A percentile compares a stretch with the other conserved stretches of the same genome.
Evolutionary conservation across 2,329 filamentous ascomycete species (phyloP).

Genomic region (Epichloe glyceriae): DNA sequence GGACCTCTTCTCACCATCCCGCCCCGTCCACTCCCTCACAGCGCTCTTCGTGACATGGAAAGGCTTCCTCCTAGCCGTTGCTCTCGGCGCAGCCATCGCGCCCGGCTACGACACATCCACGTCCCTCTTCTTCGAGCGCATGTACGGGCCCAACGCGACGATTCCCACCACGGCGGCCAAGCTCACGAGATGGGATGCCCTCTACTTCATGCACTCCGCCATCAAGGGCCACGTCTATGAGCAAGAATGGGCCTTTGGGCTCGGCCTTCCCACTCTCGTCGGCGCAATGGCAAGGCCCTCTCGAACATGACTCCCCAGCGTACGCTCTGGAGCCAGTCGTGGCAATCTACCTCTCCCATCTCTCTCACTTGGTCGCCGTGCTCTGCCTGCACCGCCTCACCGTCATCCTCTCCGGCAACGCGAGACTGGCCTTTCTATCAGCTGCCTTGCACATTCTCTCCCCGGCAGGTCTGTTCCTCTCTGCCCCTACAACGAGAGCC

Average conservation of each 20-base stretch:
- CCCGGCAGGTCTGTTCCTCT: conserved; percentile 81
- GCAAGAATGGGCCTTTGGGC: conserved; percentile 76
- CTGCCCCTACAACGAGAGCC: conserved; percentile 69
- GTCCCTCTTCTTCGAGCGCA: conserved; percentile 28
- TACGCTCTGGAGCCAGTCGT: conserved; percentile 30
- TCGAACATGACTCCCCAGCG: conserved; percentile 11
- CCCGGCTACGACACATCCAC: conserved; percentile 72
- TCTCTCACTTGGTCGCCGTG: conserved; percentile 65
- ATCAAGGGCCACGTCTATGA: conserved; percentile 57
- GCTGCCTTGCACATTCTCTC: conserved; percentile 69
- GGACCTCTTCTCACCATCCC: conserved; percentile 1
- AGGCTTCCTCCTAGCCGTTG: conserved; percentile 47
- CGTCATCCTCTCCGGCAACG: conserved; percentile 35
- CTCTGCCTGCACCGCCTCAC: conserved; percentile 59
- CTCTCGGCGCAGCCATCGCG: conserved; percentile 35
- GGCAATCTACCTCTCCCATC: conserved; percentile 55
- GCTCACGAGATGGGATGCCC: conserved; percentile 66
- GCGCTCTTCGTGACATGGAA: conserved; percentile 54
- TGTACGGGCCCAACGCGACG: conserved; percentile 21
- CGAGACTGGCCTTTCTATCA: conserved; percentile 52
- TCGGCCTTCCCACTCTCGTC: conserved; percentile 31
- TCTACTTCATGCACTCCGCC: conserved; percentile 58
- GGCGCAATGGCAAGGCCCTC: conserved; percentile 17
- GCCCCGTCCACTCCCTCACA: conserved; percentile 8
- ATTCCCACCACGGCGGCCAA: conserved; percentile 37